These are phyloP conservation scores for Torulaspora globosa DNA, from an alignment of 1,139 yeast genomes.

Conservation along the genomic window DNA sequence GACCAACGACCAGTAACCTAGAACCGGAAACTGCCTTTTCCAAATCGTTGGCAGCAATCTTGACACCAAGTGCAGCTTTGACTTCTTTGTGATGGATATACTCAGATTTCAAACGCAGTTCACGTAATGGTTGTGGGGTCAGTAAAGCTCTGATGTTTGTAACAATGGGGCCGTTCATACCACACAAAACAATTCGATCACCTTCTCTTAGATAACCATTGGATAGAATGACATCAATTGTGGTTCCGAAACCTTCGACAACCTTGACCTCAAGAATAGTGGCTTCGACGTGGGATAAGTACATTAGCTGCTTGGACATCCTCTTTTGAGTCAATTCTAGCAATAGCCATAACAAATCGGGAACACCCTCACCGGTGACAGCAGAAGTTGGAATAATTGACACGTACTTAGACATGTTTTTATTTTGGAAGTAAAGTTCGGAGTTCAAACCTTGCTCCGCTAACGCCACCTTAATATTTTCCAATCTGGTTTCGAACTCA, in stretches of 20 bases:
- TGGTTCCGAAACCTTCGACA: slow-evolving; percentile 97
- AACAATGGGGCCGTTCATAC: slow-evolving; percentile 98
- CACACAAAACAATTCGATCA: slow-evolving; percentile 92
- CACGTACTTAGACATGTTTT: slow-evolving; percentile 86
- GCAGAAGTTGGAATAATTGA: slow-evolving; percentile 98
- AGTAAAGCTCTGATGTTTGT: slow-evolving; percentile 92
- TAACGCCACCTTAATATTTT: slow-evolving; percentile 80
- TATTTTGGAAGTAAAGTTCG: slow-evolving; percentile 91
- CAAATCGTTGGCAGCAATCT: slow-evolving; percentile 94
- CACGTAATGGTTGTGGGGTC: slow-evolving; percentile 97
- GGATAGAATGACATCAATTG: slow-evolving; percentile 94
- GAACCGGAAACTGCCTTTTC: slow-evolving; percentile 99
- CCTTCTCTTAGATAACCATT: slow-evolving; percentile 94
- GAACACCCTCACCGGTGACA: slow-evolving; percentile 99
- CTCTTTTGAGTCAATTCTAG: slow-evolving; percentile 95
- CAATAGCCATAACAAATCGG: slow-evolving; percentile 93
- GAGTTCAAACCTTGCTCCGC: slow-evolving; percentile 99
- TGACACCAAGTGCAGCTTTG: slow-evolving; percentile 98
- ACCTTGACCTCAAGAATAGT: slow-evolving; percentile 98
- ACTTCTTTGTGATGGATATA: slow-evolving; percentile 95
- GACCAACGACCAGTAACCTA: slow-evolving; percentile 88
- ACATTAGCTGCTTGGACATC: slow-evolving; percentile 98
- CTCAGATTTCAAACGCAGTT: slow-evolving; percentile 89
- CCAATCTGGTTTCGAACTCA: slow-evolving; percentile 85
- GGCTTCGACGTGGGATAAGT: slow-evolving; percentile 83